Evolutionary conservation across 2,329 filamentous ascomycete species (phyloP), one percentile per base, ranked within the genome.

Genomic region (Fonsecaea erecta): DNA sequence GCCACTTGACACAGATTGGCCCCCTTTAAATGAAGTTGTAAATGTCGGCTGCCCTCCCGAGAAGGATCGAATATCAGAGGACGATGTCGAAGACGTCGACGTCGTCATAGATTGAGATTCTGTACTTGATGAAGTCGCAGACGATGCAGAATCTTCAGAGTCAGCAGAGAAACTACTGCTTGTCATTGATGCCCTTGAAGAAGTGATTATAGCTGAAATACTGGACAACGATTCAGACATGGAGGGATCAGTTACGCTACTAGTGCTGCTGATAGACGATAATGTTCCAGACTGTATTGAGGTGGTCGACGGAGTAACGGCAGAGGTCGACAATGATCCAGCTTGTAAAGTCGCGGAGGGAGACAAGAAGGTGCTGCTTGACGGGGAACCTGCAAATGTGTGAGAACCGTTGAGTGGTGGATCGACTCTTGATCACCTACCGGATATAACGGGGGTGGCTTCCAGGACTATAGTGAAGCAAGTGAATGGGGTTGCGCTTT

Each of bases 391-490:
- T 58, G 28, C 11, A 3, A 24, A 51, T 26, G 51, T 26, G 55
- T 58, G 9, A 58, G 55, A 18, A 34, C 9, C 18, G n/a, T 30
- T 5, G 24, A 46, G 35, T 7, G 7, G 28, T 34, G 6, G 6
- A 14, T 48, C 37, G 34, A 16, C 8, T n/a, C 12, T n/a, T 8
- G 8, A 30, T 21, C 8, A 51, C 8, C 35, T n/a, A 62, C 60
- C 16, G 55, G 40, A 34, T 18, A 18, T 16, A 14, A 37, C 8
- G n/a, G 51, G 28, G 14, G 24, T 52, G 43, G 16, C 52, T 14
- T 55, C 11, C 26, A 66, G 28, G 12, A 37, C 21, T 26, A 66
- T 52, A 8, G 35, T 32, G 7, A 59, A n/a, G 55, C 64, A 66
- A n/a, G 32, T 51, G 60, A 66, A 66, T 30, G 64, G 56, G 3